Conservation (phyloP, 2,329 filamentous ascomycete genomes). For the Parastagonospora nodorum region DNA sequence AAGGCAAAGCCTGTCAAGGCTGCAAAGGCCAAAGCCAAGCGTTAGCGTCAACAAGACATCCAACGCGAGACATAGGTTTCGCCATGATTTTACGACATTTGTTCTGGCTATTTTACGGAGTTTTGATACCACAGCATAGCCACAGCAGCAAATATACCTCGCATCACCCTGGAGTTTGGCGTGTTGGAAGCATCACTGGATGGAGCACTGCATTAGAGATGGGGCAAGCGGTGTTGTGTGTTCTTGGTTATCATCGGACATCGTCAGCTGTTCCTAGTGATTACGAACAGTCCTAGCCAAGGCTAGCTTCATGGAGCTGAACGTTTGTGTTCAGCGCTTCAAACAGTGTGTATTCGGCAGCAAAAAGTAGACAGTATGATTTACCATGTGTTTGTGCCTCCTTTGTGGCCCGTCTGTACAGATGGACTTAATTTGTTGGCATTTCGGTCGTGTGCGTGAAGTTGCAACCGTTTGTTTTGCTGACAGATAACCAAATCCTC, state of each 20-base stretch:
- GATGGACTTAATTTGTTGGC: too few relatives aligned
- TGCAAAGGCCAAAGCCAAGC: slow-evolving; percentile 35
- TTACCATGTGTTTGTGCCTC: too few relatives aligned
- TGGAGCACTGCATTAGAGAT: background rate
- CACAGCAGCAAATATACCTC: slow-evolving; percentile 15
- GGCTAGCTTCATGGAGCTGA: background rate
- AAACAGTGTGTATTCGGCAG: slow-evolving; percentile 1
- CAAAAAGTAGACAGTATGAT: background rate
- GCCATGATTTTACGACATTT: slow-evolving; percentile 23
- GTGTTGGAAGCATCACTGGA: slow-evolving; percentile 1
- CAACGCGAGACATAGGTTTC: background rate
- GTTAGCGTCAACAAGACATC: slow-evolving; percentile 8
- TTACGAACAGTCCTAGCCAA: background rate
- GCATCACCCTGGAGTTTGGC: slow-evolving; percentile 24
- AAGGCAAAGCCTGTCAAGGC: slow-evolving; percentile 47
- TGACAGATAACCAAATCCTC: too few relatives aligned
- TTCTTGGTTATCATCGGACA: background rate
- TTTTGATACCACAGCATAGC: slow-evolving; percentile 25
- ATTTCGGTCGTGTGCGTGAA: too few relatives aligned
- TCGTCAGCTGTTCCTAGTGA: background rate
- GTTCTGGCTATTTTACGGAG: slow-evolving; percentile 22
- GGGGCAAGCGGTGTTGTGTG: background rate
- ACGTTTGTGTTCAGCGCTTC: background rate
- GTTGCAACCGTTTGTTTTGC: too few relatives aligned
- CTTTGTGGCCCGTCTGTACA: too few relatives aligned